Evolutionary conservation across 2,329 filamentous ascomycete genomes (phyloP), one percentile per base, ranked within the genome.

Genomic region (Microdochium bolleyi): DNA sequence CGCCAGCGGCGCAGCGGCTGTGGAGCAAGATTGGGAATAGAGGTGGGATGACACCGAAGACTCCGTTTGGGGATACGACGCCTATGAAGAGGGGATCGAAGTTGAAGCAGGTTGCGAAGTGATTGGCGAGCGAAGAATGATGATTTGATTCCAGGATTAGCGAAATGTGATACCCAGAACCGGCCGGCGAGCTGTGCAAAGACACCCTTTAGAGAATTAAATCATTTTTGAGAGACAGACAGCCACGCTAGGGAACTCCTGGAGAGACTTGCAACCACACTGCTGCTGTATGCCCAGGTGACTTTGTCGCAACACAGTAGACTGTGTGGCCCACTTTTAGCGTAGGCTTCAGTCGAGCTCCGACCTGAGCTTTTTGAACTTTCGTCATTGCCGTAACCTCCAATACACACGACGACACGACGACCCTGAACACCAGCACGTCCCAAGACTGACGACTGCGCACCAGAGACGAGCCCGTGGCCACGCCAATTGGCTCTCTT

Each of bases 1-100:
- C 89, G 22, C 89, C 89, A 3, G 89, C 89, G 14, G 89, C 85
- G 2, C 80, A 85, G 65, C 76, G 83, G 55, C 68, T 90, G 32
- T 84, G 83, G 73, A 83, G 78, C 57, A 83, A 77, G 65, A 81
- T 89, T 57, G 79, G 71, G 38, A 74, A 64, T 51, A 63, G 61
- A 3, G 64, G 67, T 37, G 62, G 63, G 46, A 65, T 57, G 41
- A 66, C 64, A 32, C 63, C 67, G 1, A 61, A 60, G 46, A 72
- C 69, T n/a, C 70, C 71, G 1, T 71, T 74, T 50, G 71, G 68
- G 5, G 66, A 64, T 48, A 62, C 64, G 34, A 77, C 74, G 4
- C 71, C 76, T 5, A 66, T 64, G 51, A 61, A 57, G 24, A 72
- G 57, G 50, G 58, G 61, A 1, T 70, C 68, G 1, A 68, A 64